Base-by-base conservation (phyloP, 768 basidiomycete species). In the Trametes cingulata region DNA sequence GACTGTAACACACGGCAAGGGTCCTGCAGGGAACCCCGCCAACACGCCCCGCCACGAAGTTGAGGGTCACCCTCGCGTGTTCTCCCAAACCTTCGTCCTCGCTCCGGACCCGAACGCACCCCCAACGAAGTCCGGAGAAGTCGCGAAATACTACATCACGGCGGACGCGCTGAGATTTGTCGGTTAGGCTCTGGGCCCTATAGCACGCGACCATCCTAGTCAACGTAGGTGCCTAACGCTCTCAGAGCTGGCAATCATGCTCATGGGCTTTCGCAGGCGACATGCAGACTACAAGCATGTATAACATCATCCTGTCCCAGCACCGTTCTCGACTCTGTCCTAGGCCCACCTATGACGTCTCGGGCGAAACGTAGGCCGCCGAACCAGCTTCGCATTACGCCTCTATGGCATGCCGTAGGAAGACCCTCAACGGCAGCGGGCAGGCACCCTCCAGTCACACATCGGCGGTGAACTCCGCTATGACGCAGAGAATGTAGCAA, bases 61-160 rank as follows among this genome's bases (percentile, higher is more conserved):
- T 17, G 91, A 93, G 56, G 89, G 85, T 12, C 90, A 91, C 39
- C 87, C 92, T 8, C 84, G 92, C 39, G 90, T 93, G 50, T 94
- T 94, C 74, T 87, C 88, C 17, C 92, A 94, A 72, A 90, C 91
- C 6, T 94, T 94, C 68, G 84, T 94, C 77, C 85, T 94, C 36
- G 84, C 87, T 10, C 90, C 90, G 4, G 90, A 92, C 69, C 77
- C 89, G 3, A 79, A 77, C 42, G 84, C 86, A 29, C 79, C 87
- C 2, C 79, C 85, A 17, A 79, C 80, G 1, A 86, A 85, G 60
- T 79, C 82, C 5, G 90, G 87, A 57, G 89, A 90, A 68, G 82
- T 90, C 0, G 88, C 88, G 9, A 92, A 89, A 70, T 93, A 93
- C 70, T 93, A 88, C 68, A 78, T 94, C 56, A 84, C 84, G 60